phyloP scores from a whole-genome alignment of 768 basidiomycete genomes.

The Flagelloscypha sp. region DNA sequence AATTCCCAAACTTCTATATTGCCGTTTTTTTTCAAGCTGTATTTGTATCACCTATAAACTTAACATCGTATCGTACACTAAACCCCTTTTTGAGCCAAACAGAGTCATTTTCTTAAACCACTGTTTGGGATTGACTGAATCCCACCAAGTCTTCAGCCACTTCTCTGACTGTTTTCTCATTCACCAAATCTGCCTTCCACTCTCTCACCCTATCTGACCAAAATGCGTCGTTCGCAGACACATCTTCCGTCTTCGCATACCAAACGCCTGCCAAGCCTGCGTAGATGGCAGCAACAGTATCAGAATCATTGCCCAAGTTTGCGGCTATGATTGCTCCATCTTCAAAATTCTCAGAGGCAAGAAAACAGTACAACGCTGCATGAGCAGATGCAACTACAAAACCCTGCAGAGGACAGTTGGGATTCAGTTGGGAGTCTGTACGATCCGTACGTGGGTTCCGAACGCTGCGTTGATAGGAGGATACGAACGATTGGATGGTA shows the following conservation, averaged over 20 bases:
- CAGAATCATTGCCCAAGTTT: conserved; percentile 36
- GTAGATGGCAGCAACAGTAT: conserved; percentile 38
- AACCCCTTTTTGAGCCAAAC: no score
- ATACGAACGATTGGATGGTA: conserved; percentile 33
- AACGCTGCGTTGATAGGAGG: conserved; percentile 21
- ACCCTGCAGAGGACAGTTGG: conserved; percentile 28
- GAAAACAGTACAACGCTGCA: conserved; percentile 40
- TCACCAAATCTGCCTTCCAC: conserved; percentile 26
- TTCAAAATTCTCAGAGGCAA: conserved; percentile 34
- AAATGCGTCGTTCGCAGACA: conserved; percentile 17
- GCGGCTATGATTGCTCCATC: conserved; percentile 36
- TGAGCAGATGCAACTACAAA: conserved; percentile 33
- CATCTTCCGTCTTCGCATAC: conserved; percentile 27
- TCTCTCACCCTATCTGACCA: conserved; percentile 29
- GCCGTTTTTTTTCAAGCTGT: no score
- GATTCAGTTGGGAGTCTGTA: conserved; percentile 21
- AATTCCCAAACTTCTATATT: no score
- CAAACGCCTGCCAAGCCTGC: conserved; percentile 38
- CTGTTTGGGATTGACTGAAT: no score
- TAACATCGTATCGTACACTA: no score
- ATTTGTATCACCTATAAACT: no score
- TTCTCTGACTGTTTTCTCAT: conserved; percentile 25
- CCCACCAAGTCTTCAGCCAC: no score
- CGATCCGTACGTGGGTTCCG: no score
- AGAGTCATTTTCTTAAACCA: no score